These are phyloP conservation scores for Cyclocybe cylindracea DNA, from an alignment of 768 basidiomycete species.

Conservation along the genomic window DNA sequence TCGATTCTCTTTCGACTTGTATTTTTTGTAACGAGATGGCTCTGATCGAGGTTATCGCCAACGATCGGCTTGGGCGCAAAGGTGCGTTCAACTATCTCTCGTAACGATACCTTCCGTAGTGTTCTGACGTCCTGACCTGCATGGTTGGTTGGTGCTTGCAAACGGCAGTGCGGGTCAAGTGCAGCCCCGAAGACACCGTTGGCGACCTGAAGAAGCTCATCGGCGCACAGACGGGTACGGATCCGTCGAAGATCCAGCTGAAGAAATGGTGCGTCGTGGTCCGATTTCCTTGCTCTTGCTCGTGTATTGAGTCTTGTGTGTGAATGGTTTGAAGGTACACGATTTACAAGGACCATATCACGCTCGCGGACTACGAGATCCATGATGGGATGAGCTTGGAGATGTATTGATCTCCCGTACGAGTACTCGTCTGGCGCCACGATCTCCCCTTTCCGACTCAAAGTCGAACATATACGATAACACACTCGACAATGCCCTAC, in stretches of 20 bases:
- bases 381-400: conserved; percentile 92
- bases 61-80: conserved; percentile 94
- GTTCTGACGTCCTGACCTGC: conserved; percentile 2
- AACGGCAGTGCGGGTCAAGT: conserved; percentile 88
- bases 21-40: too few species aligned
- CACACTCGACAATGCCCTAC: too few species aligned
- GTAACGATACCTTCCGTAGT: not conserved
- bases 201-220: conserved; percentile 98
- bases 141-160: not conserved
- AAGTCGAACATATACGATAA: too few species aligned
- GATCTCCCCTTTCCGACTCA: too few species aligned
- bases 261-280: conserved; percentile 85
- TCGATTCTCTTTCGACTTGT: too few species aligned
- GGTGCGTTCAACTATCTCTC: conserved; percentile 42
- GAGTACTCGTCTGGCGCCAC: too few species aligned
- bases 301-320: not conserved
- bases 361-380: conserved; percentile 90
- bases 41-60: conserved; percentile 77
- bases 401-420: conserved; percentile 66
- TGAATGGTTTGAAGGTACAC: conserved; percentile 66
- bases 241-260: conserved; percentile 80
- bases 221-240: conserved; percentile 93
- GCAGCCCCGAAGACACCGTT: conserved; percentile 93
- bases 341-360: conserved; percentile 95
- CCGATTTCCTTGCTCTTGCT: not conserved